Percentiles rank a stretch among this genome's conserved stretches.
phyloP scores from a whole-genome alignment of 192 early-diverging fungal species.

The Radiomyces spectabilis region DNA sequence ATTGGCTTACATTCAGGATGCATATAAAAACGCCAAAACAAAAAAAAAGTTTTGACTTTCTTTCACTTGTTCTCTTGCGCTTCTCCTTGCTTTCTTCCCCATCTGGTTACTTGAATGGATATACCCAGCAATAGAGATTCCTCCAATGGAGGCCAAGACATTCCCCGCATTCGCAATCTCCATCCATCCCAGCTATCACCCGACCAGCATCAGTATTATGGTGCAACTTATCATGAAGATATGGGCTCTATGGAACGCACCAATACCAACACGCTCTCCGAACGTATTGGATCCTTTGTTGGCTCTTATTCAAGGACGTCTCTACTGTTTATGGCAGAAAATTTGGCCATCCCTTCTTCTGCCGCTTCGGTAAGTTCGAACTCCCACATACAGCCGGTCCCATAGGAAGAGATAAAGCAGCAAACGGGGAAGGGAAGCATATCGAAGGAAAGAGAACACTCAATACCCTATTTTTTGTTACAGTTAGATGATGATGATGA shows the following conservation, averaged over 20 bases:
- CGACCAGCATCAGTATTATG: constrained; percentile 1
- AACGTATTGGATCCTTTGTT: constrained; percentile 17
- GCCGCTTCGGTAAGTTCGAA: not conserved
- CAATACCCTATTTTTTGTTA: not conserved
- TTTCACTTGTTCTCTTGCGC: not conserved
- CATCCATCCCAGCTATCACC: constrained; percentile 15
- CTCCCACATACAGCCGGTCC: not conserved
- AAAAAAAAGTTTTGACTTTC: too few relatives aligned
- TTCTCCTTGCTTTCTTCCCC: not conserved
- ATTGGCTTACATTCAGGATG: too few relatives aligned
- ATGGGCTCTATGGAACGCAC: not conserved
- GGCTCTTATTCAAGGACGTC: constrained; percentile 24
- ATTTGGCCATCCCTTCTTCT: constrained; percentile 4
- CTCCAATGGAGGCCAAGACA: not conserved
- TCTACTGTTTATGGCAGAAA: constrained; percentile 26
- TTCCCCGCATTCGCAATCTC: constrained; percentile 7
- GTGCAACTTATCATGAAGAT: not conserved
- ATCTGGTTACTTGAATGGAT: not conserved
- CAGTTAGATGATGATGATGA: not conserved
- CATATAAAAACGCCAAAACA: too few relatives aligned
- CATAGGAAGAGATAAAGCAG: not conserved
- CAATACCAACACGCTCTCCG: not conserved
- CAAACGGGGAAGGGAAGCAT: too few relatives aligned
- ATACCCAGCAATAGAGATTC: not conserved
- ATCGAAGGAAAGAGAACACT: too few relatives aligned